Evolutionary conservation across 352 stramenopile genomes (phyloP), one percentile per base, ranked within the genome.

Genomic region (Poterioochromonas sp.): DNA sequence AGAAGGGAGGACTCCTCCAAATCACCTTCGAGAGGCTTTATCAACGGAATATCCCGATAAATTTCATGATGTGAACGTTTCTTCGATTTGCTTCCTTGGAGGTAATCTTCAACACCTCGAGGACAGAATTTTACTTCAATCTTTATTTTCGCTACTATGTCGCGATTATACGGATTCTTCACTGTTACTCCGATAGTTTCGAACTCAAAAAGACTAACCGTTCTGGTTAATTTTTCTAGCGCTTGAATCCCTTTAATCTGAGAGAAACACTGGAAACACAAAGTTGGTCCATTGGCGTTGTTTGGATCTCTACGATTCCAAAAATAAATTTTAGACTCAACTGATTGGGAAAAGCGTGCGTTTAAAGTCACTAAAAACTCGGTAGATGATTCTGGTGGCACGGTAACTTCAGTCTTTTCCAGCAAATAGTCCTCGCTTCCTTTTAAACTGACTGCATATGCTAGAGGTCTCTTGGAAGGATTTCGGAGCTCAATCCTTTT

Each of bases 401-500:
- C 32, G 40, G n/a, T 8, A 20, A 76, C 1, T 26, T 32, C 8
- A 15, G 12, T 26, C 26, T 15, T 18, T 40, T 71, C 26, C 11
- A 53, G 64, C 34, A 0, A 68, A 37, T 87, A 87, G 58, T 86
- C 84, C 29, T 29, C 47, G 37, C 26, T 47, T 0, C 82, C 88
- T 60, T 95, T 89, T 0, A 97, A 77, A 53, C 90, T 92, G 0
- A 96, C 90, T 1, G 92, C 85, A 74, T 97, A 97, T 0, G 82
- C 84, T 44, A 97, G 86, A 1, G 86, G 81, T 3, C 86, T 88
- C 0, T 85, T 83, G 29, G 88, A 92, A 3, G 92, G 90, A 76
- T 97, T 97, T 77, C 89, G 91, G 0, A 97, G 84, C 78, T 97
- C 93, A 41, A 97, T 97, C 5, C 81, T 93, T 64, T 97, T 97